Evolutionary conservation across 306 rosid genomes (phyloP), one percentile per base, ranked within the genome.

Genomic region (Sicyos edulis): DNA sequence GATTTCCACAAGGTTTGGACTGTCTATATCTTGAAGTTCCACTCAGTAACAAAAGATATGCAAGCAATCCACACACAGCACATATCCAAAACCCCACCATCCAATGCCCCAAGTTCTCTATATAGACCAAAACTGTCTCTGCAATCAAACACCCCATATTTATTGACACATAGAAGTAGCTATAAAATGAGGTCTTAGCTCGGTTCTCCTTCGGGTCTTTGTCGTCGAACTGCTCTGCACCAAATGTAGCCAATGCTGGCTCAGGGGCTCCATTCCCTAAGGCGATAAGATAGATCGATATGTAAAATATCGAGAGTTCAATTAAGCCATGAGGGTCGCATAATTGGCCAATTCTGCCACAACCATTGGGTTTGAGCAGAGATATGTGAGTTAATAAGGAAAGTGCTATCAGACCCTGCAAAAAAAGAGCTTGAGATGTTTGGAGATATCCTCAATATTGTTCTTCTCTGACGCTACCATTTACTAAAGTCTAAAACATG

Each of bases 251-350:
- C 50, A 88, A 51, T 5, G 86, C 88, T 2, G 90, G 89, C 73
- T 85, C 88, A 3, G 82, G 65, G 24, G 88, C 89, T 42, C 92
- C 90, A 19, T 88, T 85, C 53, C 90, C 90, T 16, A 88, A 54
- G 7, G 92, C 89, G 40, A 85, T 70, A 5, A 87, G 83, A 42
- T 85, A 85, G 61, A 87, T 81, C 34, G 89, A 85, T 54, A 76
- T 32, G 67, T 88, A 88, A 76, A 88, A 85, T 13, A 88, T 57
- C 26, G 80, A 73, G 49, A 73, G 56, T 42, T 83, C 80, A 9
- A 75, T 34, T 67, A 83, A 77, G 53, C 47, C 13, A 52, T 80
- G 89, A 29, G 86, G 75, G 63, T 83, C 90, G 71, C 92, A 85
- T 32, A 75, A 9, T 21, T 72, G 54, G 66, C 85, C 85, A 34